Percentiles rank a stretch among this genome's conserved stretches.
phyloP scores from a whole-genome alignment of 2,329 filamentous ascomycete species.

The Trichoderma gracile region DNA sequence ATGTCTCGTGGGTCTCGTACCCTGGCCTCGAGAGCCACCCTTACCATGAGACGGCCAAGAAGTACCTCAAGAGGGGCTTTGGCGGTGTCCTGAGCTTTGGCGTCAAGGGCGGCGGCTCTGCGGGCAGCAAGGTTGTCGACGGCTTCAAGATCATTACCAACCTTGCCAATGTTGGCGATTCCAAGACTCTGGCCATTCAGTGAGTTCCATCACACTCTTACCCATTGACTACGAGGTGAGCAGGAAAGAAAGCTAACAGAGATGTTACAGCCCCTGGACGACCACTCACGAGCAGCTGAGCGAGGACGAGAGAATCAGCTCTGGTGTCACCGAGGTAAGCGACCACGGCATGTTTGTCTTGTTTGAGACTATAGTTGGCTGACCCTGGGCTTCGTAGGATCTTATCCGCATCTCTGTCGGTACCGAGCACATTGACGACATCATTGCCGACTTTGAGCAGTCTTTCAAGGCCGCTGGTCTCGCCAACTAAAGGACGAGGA shows the following conservation, averaged over 20 bases:
- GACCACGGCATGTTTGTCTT: neutral
- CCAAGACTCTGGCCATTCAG: conserved; percentile 92
- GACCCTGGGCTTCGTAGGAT: conserved; percentile 53
- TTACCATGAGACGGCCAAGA: conserved; percentile 78
- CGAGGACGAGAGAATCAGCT: conserved; percentile 75
- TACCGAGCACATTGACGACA: conserved; percentile 95
- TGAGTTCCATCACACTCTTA: conserved; percentile 32
- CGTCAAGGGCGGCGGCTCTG: conserved; percentile 82
- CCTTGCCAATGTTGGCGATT: conserved; percentile 92
- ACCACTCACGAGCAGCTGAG: conserved; percentile 92
- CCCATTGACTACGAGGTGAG: neutral
- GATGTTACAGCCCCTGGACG: conserved; percentile 67
- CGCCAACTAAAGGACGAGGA: neutral
- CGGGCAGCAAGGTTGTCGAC: conserved; percentile 86
- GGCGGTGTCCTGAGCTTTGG: conserved; percentile 93
- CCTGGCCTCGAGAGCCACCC: conserved; percentile 81
- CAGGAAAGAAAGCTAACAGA: neutral
- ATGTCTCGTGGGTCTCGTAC: conserved; percentile 93
- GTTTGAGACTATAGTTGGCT: neutral
- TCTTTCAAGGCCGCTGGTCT: conserved; percentile 65
- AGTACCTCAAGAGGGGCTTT: conserved; percentile 80
- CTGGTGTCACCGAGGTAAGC: conserved; percentile 74
- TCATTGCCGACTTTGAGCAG: conserved; percentile 93
- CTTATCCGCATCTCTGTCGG: conserved; percentile 94
- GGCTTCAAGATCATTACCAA: conserved; percentile 94